Conservation (phyloP, 2,329 filamentous ascomycete genomes). For the Arthrobotrys iridis region DNA sequence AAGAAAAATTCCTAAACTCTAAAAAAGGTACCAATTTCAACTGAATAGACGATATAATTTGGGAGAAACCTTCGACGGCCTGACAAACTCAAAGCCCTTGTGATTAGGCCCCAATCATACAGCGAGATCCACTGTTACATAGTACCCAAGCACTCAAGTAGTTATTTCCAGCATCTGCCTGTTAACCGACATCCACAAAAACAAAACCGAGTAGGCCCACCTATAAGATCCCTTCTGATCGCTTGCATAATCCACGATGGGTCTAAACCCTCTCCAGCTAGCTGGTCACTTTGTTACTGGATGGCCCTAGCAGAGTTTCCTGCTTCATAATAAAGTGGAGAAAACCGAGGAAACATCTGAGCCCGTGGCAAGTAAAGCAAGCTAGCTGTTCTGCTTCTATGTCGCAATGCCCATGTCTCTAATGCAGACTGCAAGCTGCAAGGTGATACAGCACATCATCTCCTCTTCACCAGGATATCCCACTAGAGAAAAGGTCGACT, state of each 20-base stretch:
- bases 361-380: conserved; percentile 10
- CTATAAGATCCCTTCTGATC: conserved; percentile 41
- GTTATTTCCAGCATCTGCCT: background rate
- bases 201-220: conserved; percentile 20
- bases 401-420: conserved; percentile 53
- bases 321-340: conserved; percentile 32
- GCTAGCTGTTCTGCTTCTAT: conserved; percentile 41
- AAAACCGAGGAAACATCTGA: conserved; percentile 10
- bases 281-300: conserved; percentile 13
- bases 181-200: background rate
- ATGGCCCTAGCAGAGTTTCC: conserved; percentile 26
- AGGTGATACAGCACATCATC: conserved; percentile 53
- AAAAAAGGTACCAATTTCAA: background rate
- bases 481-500: conserved; percentile 3
- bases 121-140: background rate
- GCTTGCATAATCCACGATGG: conserved; percentile 47
- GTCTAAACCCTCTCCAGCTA: conserved; percentile 47
- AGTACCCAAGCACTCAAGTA: too few relatives aligned
- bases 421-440: conserved; percentile 53
- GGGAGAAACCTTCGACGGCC: background rate
- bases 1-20: conserved; percentile 10
- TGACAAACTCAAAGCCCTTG: conserved; percentile 26
- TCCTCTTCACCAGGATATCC: conserved; percentile 18
- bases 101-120: conserved; percentile 10
- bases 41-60: background rate